Evolutionary conservation across 2,329 filamentous ascomycete species (phyloP).

Genomic region (Neofusicoccum umdonicola): DNA sequence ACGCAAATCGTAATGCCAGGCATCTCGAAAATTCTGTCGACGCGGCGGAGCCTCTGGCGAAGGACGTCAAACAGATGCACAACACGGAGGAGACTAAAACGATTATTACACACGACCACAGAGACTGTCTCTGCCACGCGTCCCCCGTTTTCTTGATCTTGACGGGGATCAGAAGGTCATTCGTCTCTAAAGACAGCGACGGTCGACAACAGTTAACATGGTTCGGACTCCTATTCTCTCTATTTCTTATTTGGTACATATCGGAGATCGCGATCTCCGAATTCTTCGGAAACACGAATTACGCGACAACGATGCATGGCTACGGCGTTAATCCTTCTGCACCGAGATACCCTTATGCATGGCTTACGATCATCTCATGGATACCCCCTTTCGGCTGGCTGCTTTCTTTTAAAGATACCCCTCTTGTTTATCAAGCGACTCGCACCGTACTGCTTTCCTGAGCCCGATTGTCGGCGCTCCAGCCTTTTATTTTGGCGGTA

Average conservation of each 20-base stretch:
- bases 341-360: constrained; percentile 54
- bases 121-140: no score
- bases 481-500: no score
- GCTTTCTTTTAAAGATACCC: neutral
- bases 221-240: constrained; percentile 13
- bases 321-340: constrained; percentile 53
- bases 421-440: neutral
- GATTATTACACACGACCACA: no score
- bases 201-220: constrained; percentile 6
- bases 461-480: neutral
- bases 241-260: constrained; percentile 4
- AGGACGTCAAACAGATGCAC: no score
- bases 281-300: constrained; percentile 51
- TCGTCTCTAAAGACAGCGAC: constrained; percentile 24
- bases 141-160: constrained; percentile 21
- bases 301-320: constrained; percentile 48
- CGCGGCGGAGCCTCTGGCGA: neutral
- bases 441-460: neutral
- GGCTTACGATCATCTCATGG: constrained; percentile 52
- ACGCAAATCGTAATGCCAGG: constrained; percentile 43
- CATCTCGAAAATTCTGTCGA: constrained; percentile 43
- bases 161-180: constrained; percentile 27
- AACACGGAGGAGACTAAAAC: no score
- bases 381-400: constrained; percentile 14
- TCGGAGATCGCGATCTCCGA: constrained; percentile 27